Evolutionary conservation across 1,284 basidiomycete species (phyloP).

Genomic region (Dichomitus squalens): DNA sequence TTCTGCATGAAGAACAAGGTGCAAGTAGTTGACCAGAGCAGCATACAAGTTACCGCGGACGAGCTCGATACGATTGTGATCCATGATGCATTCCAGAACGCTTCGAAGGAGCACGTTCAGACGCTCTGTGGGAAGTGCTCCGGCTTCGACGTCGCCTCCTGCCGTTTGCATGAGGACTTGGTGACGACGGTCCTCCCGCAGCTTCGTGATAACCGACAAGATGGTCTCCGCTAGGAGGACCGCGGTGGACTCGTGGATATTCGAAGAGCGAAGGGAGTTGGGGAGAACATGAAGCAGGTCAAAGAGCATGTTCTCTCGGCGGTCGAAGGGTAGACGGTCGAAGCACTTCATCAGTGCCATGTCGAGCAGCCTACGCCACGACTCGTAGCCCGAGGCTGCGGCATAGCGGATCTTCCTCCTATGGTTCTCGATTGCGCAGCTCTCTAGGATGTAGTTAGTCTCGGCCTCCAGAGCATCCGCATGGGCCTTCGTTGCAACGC

Average conservation of each 20-base stretch:
- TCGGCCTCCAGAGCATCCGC: constrained; percentile 74
- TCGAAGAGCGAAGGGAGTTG: constrained; percentile 54
- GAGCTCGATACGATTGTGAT: constrained; percentile 80
- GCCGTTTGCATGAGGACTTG: constrained; percentile 68
- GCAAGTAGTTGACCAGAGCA: constrained; percentile 85
- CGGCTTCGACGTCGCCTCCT: constrained; percentile 55
- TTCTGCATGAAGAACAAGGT: constrained; percentile 58
- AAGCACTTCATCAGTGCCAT: constrained; percentile 86
- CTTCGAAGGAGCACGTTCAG: constrained; percentile 77
- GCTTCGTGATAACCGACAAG: constrained; percentile 81
- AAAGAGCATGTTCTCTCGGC: constrained; percentile 84
- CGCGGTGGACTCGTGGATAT: constrained; percentile 72
- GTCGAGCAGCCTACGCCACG: constrained; percentile 85
- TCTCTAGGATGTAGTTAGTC: constrained; percentile 76
- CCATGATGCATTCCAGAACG: constrained; percentile 77
- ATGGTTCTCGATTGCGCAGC: constrained; percentile 86
- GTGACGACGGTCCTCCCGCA: constrained; percentile 76
- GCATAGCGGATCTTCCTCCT: constrained; percentile 79
- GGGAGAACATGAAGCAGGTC: constrained; percentile 84
- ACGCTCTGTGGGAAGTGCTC: constrained; percentile 78
- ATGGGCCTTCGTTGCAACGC: constrained; percentile 62
- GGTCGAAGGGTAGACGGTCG: constrained; percentile 75
- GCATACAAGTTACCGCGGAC: constrained; percentile 99
- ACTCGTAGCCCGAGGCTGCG: constrained; percentile 69
- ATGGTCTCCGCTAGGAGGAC: constrained; percentile 83